These are phyloP conservation scores for Reutealis trisperma DNA, from an alignment of 345 rosid species.

Conservation along the genomic window DNA sequence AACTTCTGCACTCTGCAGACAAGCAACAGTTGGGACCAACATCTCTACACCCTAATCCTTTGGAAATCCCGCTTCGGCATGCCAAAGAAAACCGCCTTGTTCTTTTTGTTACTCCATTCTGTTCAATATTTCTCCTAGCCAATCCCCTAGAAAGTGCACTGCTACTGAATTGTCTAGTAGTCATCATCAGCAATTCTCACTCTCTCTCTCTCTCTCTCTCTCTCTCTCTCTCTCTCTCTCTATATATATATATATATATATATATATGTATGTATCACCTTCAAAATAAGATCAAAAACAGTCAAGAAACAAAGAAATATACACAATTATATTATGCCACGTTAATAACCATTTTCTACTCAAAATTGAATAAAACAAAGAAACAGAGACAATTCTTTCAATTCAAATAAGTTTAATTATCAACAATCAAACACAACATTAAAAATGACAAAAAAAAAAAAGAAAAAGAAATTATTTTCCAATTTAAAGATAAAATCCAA, in stretches of 20 bases:
- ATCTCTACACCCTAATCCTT: constrained; percentile 27
- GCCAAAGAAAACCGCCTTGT: constrained; percentile 21
- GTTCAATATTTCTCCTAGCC: constrained; percentile 27
- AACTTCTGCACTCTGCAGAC: constrained; percentile 26
- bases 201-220: too few relatives aligned
- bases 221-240: too few relatives aligned
- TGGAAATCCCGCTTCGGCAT: constrained; percentile 21
- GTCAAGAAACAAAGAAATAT: neutral
- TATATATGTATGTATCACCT: neutral
- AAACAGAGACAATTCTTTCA: neutral
- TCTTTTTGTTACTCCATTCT: constrained; percentile 20
- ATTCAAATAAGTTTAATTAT: too few relatives aligned
- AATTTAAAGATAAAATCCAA: neutral
- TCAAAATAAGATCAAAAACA: neutral
- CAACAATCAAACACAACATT: too few relatives aligned
- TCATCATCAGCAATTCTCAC: constrained; percentile 31
- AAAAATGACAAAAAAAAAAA: too few relatives aligned
- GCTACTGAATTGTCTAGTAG: constrained; percentile 41
- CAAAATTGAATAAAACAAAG: neutral
- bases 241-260: too few relatives aligned
- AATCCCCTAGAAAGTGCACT: constrained; percentile 38
- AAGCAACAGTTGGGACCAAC: constrained; percentile 13
- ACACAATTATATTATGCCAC: neutral
- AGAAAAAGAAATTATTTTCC: too few relatives aligned
- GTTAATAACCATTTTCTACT: too few relatives aligned